These are phyloP conservation scores for Syzygium oleosum DNA, from an alignment of 345 rosid genomes.

Conservation along the genomic window DNA sequence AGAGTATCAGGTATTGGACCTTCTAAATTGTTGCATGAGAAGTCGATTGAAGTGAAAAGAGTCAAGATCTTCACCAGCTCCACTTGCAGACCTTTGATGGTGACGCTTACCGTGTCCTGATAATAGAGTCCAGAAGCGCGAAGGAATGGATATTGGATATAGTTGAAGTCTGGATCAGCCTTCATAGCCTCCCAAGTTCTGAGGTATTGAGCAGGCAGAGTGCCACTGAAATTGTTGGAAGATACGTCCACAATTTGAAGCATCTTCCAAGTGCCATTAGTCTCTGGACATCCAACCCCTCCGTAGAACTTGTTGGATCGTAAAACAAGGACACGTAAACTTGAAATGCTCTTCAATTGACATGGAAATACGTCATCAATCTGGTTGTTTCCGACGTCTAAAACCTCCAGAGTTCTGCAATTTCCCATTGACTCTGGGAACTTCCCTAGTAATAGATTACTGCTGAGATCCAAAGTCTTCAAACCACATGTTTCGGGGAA, in stretches of 20 bases:
- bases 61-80: too few species aligned
- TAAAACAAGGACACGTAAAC: background rate
- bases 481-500: accelerated
- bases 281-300: background rate
- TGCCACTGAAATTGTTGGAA: background rate
- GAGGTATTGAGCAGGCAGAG: accelerated
- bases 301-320: background rate
- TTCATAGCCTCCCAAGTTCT: background rate
- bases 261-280: background rate
- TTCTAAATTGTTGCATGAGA: too few species aligned
- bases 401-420: accelerated
- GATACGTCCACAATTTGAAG: background rate
- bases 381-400: background rate
- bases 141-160: too few species aligned
- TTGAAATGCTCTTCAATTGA: accelerated
- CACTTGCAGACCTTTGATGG: too few species aligned
- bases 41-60: too few species aligned
- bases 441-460: background rate
- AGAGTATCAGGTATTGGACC: too few species aligned
- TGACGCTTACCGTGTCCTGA: too few species aligned
- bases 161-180: accelerated
- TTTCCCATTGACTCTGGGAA: background rate
- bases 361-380: background rate
- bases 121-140: too few species aligned
- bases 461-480: background rate